Evolutionary conservation across 768 basidiomycete genomes (phyloP), one percentile per base, ranked within the genome.

Genomic region (Cytidiella melzeri): DNA sequence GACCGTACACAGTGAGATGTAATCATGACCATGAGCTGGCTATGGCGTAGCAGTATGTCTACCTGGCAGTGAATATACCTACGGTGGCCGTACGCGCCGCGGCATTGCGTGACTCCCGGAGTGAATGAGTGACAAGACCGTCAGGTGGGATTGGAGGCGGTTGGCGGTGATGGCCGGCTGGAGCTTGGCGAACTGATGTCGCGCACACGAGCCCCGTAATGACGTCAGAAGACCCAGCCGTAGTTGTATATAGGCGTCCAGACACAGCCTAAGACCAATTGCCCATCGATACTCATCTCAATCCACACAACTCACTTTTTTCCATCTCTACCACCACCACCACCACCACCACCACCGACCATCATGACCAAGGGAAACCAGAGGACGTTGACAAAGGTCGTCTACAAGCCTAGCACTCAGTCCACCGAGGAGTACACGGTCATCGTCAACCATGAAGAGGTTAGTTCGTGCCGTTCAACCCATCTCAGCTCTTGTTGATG

Each of bases 371-470:
- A 34, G 30, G 15, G 9, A 34, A 34, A 15, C 30, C 30, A 34
- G 30, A 76, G 78, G 56, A 55, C 65, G 37, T 58, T 85, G 52
- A 77, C 79, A 48, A 83, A 86, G 71, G 76, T 92, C 61, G 70
- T 91, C 56, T 92, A 87, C 75, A 87, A 88, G 68, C 84, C 88
- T 26, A 80, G 83, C 59, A 63, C 77, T 47, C 78, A 83, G 56
- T 79, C 81, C 6, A 83, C 81, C 19, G 80, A 88, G 47, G 86
- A 89, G 68, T 92, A 67, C 70, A 77, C 75, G 50, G 67, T 84
- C 63, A 73, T 91, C 55, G 81, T 90, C 38, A 76, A 87, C 62
- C 71, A 72, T 3, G 69, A 61, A 47, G 76, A 81, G 78, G 89
- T 90, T 75, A 57, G 24, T 39, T 19, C 24, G 47, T 43, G 43